These are phyloP conservation scores for Raddia distichophylla DNA, from an alignment of 176 grass and related monocot genomes.

Conservation along the genomic window DNA sequence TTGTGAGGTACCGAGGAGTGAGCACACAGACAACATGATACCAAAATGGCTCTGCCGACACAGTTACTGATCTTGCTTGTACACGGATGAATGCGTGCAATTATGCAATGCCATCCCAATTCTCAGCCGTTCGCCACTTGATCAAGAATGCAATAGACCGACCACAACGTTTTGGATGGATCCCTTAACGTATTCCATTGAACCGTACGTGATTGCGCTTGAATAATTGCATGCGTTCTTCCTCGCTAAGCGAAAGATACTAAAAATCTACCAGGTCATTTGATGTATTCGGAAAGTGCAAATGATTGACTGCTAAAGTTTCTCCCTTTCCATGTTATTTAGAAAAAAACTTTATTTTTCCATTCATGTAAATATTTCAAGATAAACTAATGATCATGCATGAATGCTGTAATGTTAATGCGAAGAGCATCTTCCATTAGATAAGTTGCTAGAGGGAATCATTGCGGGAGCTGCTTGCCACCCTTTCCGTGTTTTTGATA, in stretches of 20 bases:
- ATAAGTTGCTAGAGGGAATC: constrained; percentile 33
- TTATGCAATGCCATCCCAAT: background rate
- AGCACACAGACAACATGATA: background rate
- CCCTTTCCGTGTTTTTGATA: constrained; percentile 32
- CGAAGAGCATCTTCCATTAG: constrained; percentile 37
- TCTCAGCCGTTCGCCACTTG: background rate
- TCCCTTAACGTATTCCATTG: background rate
- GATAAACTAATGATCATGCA: constrained; percentile 33
- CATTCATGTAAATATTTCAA: constrained; percentile 30
- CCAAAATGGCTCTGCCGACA: constrained; percentile 33
- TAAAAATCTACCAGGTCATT: constrained; percentile 39
- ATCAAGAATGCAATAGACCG: background rate
- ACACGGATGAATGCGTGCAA: background rate
- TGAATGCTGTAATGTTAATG: constrained; percentile 35
- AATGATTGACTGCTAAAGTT: constrained; percentile 56
- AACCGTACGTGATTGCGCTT: constrained; percentile 7
- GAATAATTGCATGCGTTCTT: constrained; percentile 25
- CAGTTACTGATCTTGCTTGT: background rate
- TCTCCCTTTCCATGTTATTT: constrained; percentile 26
- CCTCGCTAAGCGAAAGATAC: background rate
- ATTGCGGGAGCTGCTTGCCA: constrained; percentile 43
- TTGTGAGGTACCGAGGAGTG: background rate
- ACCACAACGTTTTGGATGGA: background rate
- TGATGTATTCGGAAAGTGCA: constrained; percentile 34
- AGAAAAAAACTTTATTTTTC: background rate